A percentile compares a stretch with the other conserved stretches of the same genome.
Conservation (phyloP, 495 filamentous ascomycete genomes). For the Penicillium coprophilum region DNA sequence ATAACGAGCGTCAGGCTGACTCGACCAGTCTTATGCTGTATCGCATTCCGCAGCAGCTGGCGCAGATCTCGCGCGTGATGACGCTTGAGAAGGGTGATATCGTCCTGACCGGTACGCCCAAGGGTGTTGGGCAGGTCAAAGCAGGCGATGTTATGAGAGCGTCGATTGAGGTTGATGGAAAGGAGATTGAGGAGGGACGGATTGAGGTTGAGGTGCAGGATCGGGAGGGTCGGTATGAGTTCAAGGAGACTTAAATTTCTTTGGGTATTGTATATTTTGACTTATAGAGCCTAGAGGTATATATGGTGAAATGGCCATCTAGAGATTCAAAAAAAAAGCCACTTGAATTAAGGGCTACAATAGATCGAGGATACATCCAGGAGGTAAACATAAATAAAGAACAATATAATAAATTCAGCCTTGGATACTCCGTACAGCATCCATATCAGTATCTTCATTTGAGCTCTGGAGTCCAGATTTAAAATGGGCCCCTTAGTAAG, state of each 20-base stretch:
- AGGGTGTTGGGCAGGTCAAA: constrained; percentile 85
- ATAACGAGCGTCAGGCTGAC: constrained; percentile 72
- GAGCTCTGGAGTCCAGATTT: neutral
- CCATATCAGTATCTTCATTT: neutral
- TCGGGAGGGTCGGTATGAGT: constrained; percentile 51
- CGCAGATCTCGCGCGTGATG: constrained; percentile 93
- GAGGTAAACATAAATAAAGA: neutral
- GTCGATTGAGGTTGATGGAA: constrained; percentile 75
- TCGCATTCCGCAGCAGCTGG: constrained; percentile 78
- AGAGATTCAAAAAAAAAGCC: constrained; percentile 14
- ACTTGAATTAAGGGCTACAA: constrained; percentile 20
- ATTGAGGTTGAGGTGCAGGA: constrained; percentile 85
- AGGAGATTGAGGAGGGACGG: constrained; percentile 80
- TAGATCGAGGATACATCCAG: neutral
- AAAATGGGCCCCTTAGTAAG: neutral
- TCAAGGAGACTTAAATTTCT: constrained; percentile 42
- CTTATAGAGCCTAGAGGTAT: neutral
- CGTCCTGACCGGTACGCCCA: constrained; percentile 91
- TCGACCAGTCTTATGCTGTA: constrained; percentile 90
- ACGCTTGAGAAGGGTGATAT: constrained; percentile 89
- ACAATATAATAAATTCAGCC: neutral
- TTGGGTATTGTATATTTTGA: neutral
- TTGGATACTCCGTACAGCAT: too few species aligned
- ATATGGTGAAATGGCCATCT: neutral
- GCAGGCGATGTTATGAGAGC: constrained; percentile 88